Evolutionary conservation across 495 filamentous ascomycete species (phyloP).

Genomic region (Penicillium salamii): DNA sequence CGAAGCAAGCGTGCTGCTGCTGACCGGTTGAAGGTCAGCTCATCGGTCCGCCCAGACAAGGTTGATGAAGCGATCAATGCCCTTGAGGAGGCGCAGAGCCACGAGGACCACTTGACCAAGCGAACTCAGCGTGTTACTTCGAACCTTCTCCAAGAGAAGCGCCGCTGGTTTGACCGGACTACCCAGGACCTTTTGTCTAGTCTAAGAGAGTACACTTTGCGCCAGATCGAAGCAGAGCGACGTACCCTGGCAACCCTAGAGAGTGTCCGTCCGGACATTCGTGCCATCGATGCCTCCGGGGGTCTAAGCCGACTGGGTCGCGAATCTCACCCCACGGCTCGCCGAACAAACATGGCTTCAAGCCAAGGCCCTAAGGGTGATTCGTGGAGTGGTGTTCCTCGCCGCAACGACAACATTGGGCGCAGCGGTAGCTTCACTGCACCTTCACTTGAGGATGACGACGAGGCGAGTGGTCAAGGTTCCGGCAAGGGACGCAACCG

Average conservation of each 20-base stretch:
- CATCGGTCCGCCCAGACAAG: slow-evolving; percentile 84
- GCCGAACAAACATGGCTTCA: slow-evolving; percentile 73
- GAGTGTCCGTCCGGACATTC: slow-evolving; percentile 85
- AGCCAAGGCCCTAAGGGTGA: slow-evolving; percentile 95
- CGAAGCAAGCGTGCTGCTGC: slow-evolving; percentile 77
- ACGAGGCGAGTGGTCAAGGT: slow-evolving; percentile 35
- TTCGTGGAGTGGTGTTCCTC: slow-evolving; percentile 92
- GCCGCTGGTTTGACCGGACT: slow-evolving; percentile 87
- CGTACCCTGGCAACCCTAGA: slow-evolving; percentile 90
- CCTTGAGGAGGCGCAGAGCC: slow-evolving; percentile 78
- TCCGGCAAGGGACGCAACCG: slow-evolving; percentile 52
- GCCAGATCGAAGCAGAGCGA: slow-evolving; percentile 93
- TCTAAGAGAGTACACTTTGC: slow-evolving; percentile 88
- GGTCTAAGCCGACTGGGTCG: slow-evolving; percentile 85
- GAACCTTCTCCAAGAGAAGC: slow-evolving; percentile 84
- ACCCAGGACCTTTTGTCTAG: slow-evolving; percentile 72
- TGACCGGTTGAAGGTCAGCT: slow-evolving; percentile 80
- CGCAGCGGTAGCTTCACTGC: slow-evolving; percentile 66
- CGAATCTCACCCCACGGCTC: slow-evolving; percentile 73
- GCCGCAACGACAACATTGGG: slow-evolving; percentile 71
- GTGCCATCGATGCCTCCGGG: slow-evolving; percentile 85
- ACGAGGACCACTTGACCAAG: slow-evolving; percentile 73
- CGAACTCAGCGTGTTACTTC: slow-evolving; percentile 84
- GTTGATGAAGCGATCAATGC: slow-evolving; percentile 92
- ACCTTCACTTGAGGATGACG: slow-evolving; percentile 39